Base-by-base conservation (phyloP, 2,329 filamentous ascomycete species). In the Ceratocystis cacaofunesta region DNA sequence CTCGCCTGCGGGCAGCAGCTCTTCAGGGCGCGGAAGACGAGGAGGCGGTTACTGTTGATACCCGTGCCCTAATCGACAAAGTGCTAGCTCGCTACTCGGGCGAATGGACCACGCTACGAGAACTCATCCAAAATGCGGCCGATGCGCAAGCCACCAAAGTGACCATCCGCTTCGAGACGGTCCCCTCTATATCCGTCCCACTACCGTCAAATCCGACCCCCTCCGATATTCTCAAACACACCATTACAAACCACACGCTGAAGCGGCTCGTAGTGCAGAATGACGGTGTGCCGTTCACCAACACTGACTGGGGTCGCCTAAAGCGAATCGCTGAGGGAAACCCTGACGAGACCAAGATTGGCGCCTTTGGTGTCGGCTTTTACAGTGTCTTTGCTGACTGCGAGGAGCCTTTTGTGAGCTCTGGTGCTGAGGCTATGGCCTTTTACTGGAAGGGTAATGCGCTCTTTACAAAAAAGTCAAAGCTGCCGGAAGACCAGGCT, bases 391-490 rank as follows among this genome's bases (percentile, higher is more conserved):
- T 99, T 74, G 90, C 94, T 68, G 94, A 99, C 74, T 99, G 92
- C 73, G 95, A 99, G 75, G 91, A 96, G 70, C 94, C 94, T 0
- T 97, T 99, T 72, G 89, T 99, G 69, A 94, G 90, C 70, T 97
- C 92, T 0, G 94, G 94, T 0, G 84, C 82, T 68, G 87, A 95
- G 75, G 92, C 91, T 46, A 96, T 99, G 90, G 92, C 92, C 0
- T 99, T 99, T 73, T 99, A 96, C 78, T 99, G 94, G 95, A 97
- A 96, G 75, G 92, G 89, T n/a, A 97, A 97, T 74, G 90, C 90
- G 4, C 81, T 99, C 1, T 97, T 96, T 74, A 99, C 95, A 28
- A 88, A 92, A 71, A 89, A 90, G 70, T 81, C 94, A 25, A 85
- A 86, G 69, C 77, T 96, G 6, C 85, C 88, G 1, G 79, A 84